Base-by-base conservation (phyloP, 495 filamentous ascomycete species). In the Penicillium canariense region DNA sequence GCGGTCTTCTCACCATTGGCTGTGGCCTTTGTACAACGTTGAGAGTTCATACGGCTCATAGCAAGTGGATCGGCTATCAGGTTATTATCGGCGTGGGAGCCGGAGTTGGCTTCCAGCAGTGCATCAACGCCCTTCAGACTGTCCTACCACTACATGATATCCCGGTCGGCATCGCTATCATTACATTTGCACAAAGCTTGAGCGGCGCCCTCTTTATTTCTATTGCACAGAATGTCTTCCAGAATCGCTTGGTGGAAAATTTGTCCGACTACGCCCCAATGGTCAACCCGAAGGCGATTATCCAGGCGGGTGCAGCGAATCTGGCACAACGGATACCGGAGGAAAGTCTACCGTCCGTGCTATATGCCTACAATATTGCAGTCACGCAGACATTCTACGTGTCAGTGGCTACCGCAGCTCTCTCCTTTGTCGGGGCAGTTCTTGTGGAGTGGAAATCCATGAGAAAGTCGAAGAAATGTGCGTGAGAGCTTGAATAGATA, bases 391-490 rank as follows among this genome's bases (percentile, higher is more conserved):
- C 84, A 0, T 96, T 88, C 67, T 81, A 87, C 46, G 85, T 91
- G 0, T 78, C 78, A 53, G 75, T 87, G 20, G 86, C 84, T 0
- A 77, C 88, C 63, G 77, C 78, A 2, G 75, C 73, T 11, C 35
- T 87, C 0, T 80, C 82, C 2, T 75, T 90, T 7, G 10, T 92
- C 35, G 88, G 83, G 1, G 74, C 79, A 3, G 54, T 77, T 0
- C 68, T 78, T 6, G 76, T 91, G 11, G 81, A 94, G 67, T 96
- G 90, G 91, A 84, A 79, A 61, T 87, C 81, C 17, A 89, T 96
- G 38, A 91, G 50, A 48, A 27, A 26, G 30, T 17, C 42, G 18
- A 30, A 52, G 38, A 56, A 49, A 18, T 22, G 18, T 30, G 20
- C 17, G 26, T n/a, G n/a, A n/a, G n/a, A n/a, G n/a, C n/a, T n/a